These are phyloP conservation scores for Sporothrix pseudoabietina DNA, from an alignment of 2,329 filamentous ascomycete species.

Conservation along the genomic window DNA sequence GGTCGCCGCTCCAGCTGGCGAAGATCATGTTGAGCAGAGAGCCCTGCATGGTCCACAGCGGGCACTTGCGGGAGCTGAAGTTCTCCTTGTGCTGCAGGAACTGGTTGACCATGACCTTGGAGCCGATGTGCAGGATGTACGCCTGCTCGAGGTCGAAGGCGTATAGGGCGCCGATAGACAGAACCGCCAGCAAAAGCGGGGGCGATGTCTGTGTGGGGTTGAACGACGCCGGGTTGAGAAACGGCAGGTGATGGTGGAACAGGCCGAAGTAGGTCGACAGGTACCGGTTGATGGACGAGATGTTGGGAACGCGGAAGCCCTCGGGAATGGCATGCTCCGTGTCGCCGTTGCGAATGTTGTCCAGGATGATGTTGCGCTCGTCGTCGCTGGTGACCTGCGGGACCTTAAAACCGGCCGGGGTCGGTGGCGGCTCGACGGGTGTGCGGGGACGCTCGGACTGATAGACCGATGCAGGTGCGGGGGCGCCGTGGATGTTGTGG, in stretches of 20 bases:
- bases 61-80: conserved; percentile 96
- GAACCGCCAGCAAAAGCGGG: conserved; percentile 80
- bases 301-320: conserved; percentile 82
- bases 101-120: conserved; percentile 94
- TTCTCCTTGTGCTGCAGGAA: conserved; percentile 98
- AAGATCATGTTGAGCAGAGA: conserved; percentile 98
- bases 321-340: conserved; percentile 80
- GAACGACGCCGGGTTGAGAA: conserved; percentile 91
- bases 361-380: conserved; percentile 79
- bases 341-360: conserved; percentile 81
- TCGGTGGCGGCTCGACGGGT: conserved; percentile 68
- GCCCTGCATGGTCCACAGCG: conserved; percentile 97
- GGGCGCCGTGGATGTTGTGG: conserved; percentile 62
- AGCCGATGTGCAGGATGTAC: conserved; percentile 95
- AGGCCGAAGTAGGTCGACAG: conserved; percentile 94
- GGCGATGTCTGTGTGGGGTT: conserved; percentile 77
- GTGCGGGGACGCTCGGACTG: conserved; percentile 68
- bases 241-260: conserved; percentile 95
- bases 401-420: conserved; percentile 67
- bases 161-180: conserved; percentile 95
- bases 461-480: conserved; percentile 74
- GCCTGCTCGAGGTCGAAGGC: conserved; percentile 97
- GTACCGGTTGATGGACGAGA: conserved; percentile 84
- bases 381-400: conserved; percentile 84
- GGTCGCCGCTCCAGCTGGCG: conserved; percentile 97